Base-by-base conservation (phyloP, 768 basidiomycete genomes). In the Trametes gibbosa region DNA sequence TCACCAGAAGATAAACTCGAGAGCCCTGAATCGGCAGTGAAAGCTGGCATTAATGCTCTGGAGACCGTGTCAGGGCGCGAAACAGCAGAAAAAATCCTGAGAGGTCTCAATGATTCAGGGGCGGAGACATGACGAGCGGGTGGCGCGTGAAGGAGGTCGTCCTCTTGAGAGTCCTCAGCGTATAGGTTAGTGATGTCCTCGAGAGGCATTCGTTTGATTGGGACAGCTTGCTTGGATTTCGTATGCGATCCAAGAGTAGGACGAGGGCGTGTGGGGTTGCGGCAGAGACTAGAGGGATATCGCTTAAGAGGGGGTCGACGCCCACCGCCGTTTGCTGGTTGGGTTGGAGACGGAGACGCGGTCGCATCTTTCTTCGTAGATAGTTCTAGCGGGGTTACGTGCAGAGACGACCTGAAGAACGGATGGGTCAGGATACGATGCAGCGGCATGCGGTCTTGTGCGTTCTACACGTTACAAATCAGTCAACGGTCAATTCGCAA, bases 371-470 rank as follows among this genome's bases (percentile, higher is more conserved):
- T 8, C 7, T 34, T 17, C 24, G 5, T 17, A 2, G 17, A 21
- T 13, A 51, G 12, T 4, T 45, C 13, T 16, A 72, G 61, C 50
- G 50, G 54, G 27, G 23, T 50, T 43, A 19, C 34, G 17, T 66
- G 68, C 0, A 70, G 45, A 7, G 64, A 42, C 16, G 59, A 58
- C 25, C 65, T 54, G 40, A 77, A 71, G 59, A 75, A 77, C 0
- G 73, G 66, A 63, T 76, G 75, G 9, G 68, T 59, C 5, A 64
- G 42, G 5, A 74, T 58, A 8, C 62, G 64, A 21, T 69, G 58
- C 10, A 72, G 59, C 17, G 68, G 66, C 8, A 70, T 69, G 29
- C 72, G 67, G 10, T 65, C 53, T 12, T 68, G 59, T 4, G 78
- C 69, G 34, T 69, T 64, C 64, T 56, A 39, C 7, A 14, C 23